phyloP scores from a whole-genome alignment of 768 basidiomycete species.

The Nevesoporus exiguus region DNA sequence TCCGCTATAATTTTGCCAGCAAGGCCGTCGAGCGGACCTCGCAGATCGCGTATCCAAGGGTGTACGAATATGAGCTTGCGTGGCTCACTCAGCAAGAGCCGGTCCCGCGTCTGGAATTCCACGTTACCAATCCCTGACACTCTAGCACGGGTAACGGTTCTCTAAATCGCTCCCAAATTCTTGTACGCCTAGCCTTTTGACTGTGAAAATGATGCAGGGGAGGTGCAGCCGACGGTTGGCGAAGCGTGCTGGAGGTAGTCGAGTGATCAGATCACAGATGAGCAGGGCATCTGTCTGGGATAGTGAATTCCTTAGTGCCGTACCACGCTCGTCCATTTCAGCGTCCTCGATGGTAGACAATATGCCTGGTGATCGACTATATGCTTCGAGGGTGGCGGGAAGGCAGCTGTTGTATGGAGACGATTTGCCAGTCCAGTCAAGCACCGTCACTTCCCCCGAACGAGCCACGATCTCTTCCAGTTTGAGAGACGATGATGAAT shows the following conservation, averaged over 20 bases:
- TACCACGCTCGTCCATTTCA: neutral
- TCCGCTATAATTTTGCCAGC: neutral
- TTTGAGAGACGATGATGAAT: neutral
- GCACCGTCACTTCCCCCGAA: conserved; percentile 4
- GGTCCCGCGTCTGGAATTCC: neutral
- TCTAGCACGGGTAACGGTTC: neutral
- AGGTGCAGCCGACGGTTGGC: neutral
- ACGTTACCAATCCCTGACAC: neutral
- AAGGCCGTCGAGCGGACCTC: neutral
- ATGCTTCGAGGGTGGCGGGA: neutral
- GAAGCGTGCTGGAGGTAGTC: neutral
- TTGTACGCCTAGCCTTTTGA: neutral
- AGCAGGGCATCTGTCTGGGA: neutral
- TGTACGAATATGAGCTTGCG: neutral
- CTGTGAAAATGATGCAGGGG: conserved; percentile 1
- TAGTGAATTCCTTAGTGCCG: neutral
- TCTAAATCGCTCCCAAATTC: neutral
- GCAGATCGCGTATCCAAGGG: conserved; percentile 8
- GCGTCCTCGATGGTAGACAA: neutral
- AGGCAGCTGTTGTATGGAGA: conserved; percentile 16
- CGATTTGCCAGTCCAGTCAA: conserved; percentile 9
- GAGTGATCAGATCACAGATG: neutral
- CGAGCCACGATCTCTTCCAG: conserved; percentile 13
- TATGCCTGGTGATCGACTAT: neutral
- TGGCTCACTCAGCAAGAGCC: neutral